Percentiles rank a stretch among this genome's conserved stretches.
Conservation (phyloP, 495 filamentous ascomycete species). For the Penicillium daleae region DNA sequence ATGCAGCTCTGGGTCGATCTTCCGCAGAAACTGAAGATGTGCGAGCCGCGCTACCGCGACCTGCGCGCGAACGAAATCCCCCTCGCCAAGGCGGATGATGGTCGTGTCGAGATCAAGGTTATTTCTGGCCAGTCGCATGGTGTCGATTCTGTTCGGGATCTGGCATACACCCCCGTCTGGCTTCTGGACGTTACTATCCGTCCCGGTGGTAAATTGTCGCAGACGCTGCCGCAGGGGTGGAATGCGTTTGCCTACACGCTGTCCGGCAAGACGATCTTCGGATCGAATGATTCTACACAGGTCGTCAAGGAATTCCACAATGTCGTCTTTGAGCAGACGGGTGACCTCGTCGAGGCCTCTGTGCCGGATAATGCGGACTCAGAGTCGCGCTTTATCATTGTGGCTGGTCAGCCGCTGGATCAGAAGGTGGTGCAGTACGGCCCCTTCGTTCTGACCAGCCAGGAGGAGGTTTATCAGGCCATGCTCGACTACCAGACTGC, state of each 20-base stretch:
- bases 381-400: conserved; percentile 71
- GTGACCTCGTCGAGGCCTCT: conserved; percentile 70
- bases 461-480: conserved; percentile 88
- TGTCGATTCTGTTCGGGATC: conserved; percentile 80
- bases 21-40: conserved; percentile 76
- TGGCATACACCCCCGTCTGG: conserved; percentile 97
- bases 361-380: conserved; percentile 71
- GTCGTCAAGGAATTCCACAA: conserved; percentile 77
- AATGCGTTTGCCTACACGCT: conserved; percentile 90
- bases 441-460: conserved; percentile 82
- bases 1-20: conserved; percentile 96
- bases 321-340: conserved; percentile 82
- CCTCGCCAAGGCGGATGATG: conserved; percentile 64
- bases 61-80: conserved; percentile 79
- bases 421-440: conserved; percentile 96
- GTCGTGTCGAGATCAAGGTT: conserved; percentile 80
- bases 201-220: conserved; percentile 74
- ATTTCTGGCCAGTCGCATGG: conserved; percentile 84
- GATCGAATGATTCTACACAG: conserved; percentile 57
- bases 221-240: conserved; percentile 79
- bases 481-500: conserved; percentile 84
- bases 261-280: conserved; percentile 69
- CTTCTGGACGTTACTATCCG: conserved; percentile 81
- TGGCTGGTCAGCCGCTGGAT: conserved; percentile 85
- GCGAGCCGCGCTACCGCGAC: conserved; percentile 92